A percentile compares a stretch with the other conserved stretches of the same genome.
Evolutionary conservation across 768 basidiomycete species (phyloP).

Genomic region (Collybiopsis confluens): DNA sequence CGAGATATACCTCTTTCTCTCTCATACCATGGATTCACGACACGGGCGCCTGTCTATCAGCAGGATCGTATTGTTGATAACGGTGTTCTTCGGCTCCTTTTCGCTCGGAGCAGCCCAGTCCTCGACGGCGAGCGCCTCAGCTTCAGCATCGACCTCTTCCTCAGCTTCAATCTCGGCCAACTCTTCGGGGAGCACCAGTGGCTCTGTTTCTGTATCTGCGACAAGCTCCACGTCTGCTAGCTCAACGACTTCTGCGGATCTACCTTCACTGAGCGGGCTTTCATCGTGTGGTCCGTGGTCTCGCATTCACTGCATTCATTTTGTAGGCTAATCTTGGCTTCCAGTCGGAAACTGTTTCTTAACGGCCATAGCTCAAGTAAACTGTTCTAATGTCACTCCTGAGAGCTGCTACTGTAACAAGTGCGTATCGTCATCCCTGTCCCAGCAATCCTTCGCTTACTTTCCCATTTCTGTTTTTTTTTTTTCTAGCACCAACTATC

Average conservation of each 20-base stretch:
- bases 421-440: neutral
- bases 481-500: neutral
- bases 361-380: neutral
- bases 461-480: neutral
- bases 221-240: neutral
- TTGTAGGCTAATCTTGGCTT: neutral
- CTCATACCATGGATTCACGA: too few relatives aligned
- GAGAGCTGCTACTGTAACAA: conserved; percentile 6
- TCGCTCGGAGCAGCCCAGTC: neutral
- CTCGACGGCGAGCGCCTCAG: neutral
- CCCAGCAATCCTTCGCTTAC: neutral
- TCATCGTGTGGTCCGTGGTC: neutral
- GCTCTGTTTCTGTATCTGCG: neutral
- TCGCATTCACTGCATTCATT: neutral
- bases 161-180: neutral
- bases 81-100: too few relatives aligned
- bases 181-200: neutral
- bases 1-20: too few relatives aligned
- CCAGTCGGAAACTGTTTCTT: neutral
- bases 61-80: too few relatives aligned
- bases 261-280: conserved; percentile 2
- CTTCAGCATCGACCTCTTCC: neutral
- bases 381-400: neutral
- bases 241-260: neutral
- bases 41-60: too few relatives aligned